phyloP scores from a whole-genome alignment of 2,329 filamentous ascomycete species.

The Fusarium tupiense region DNA sequence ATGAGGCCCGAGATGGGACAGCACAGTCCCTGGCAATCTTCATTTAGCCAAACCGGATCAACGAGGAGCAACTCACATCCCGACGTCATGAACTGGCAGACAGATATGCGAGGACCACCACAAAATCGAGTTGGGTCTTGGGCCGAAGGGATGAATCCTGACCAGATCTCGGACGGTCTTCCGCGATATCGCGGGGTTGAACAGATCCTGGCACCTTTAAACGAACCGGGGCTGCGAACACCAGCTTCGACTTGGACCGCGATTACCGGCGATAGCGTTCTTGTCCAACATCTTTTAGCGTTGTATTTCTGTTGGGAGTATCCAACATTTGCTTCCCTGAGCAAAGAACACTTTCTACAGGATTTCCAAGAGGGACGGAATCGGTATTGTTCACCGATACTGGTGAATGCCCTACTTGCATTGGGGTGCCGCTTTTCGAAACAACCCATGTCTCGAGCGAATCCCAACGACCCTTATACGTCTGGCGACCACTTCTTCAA shows the following conservation, averaged over 20 bases:
- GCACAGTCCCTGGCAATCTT: conserved; percentile 61
- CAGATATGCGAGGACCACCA: conserved; percentile 51
- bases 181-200: conserved; percentile 55
- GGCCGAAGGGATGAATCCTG: conserved; percentile 56
- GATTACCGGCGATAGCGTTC: conserved; percentile 64
- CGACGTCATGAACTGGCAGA: conserved; percentile 58
- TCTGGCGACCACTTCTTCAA: conserved; percentile 80
- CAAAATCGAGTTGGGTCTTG: conserved; percentile 61
- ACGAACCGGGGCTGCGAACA: conserved; percentile 55
- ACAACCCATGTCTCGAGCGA: conserved; percentile 69
- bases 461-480: conserved; percentile 69
- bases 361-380: conserved; percentile 70
- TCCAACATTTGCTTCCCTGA: conserved; percentile 77
- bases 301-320: conserved; percentile 82
- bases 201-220: conserved; percentile 59
- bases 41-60: conserved; percentile 57
- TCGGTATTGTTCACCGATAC: conserved; percentile 73
- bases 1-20: conserved; percentile 53
- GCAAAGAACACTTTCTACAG: conserved; percentile 74
- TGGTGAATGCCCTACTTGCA: conserved; percentile 73
- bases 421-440: conserved; percentile 76
- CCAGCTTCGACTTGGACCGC: conserved; percentile 66
- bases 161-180: conserved; percentile 45
- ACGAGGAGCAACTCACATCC: conserved; percentile 59
- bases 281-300: conserved; percentile 71